phyloP scores from a whole-genome alignment of 1,139 yeast species.

The Protomyces macrosporus region DNA sequence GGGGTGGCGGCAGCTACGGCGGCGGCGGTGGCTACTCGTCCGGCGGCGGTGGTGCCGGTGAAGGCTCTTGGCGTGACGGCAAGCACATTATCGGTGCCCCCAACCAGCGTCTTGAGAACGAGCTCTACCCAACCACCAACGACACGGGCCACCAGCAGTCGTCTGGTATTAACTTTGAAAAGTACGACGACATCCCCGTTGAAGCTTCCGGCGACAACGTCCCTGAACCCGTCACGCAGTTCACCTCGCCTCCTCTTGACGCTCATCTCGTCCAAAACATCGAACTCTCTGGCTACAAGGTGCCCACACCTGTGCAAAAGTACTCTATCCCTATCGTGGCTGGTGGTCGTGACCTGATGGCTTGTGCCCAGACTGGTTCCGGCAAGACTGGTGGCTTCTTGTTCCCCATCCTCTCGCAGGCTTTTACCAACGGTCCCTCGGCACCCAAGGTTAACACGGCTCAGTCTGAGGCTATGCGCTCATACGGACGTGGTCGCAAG shows the following conservation, averaged over 20 bases:
- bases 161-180: constrained; percentile 96
- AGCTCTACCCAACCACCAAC: constrained; percentile 81
- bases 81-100: constrained; percentile 77
- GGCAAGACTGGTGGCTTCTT: constrained; percentile 99
- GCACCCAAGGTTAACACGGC: constrained; percentile 44
- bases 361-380: constrained; percentile 99
- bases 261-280: constrained; percentile 81
- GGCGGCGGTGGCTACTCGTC: not conserved
- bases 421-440: constrained; percentile 84
- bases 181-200: constrained; percentile 96
- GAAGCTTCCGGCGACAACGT: constrained; percentile 95
- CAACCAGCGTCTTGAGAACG: constrained; percentile 66
- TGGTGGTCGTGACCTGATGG: constrained; percentile 95
- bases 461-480: constrained; percentile 45
- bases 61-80: constrained; percentile 80
- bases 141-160: constrained; percentile 64
- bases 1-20: not conserved
- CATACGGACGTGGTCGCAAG: constrained; percentile 46
- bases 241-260: constrained; percentile 91
- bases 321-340: constrained; percentile 97
- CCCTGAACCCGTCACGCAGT: constrained; percentile 85
- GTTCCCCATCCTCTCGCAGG: constrained; percentile 93
- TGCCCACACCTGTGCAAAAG: constrained; percentile 98
- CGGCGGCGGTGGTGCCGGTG: constrained; percentile 36
- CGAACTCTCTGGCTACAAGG: constrained; percentile 78